Evolutionary conservation across 192 early-diverging fungal genomes (phyloP).

Genomic region (Dissophora globulifera): DNA sequence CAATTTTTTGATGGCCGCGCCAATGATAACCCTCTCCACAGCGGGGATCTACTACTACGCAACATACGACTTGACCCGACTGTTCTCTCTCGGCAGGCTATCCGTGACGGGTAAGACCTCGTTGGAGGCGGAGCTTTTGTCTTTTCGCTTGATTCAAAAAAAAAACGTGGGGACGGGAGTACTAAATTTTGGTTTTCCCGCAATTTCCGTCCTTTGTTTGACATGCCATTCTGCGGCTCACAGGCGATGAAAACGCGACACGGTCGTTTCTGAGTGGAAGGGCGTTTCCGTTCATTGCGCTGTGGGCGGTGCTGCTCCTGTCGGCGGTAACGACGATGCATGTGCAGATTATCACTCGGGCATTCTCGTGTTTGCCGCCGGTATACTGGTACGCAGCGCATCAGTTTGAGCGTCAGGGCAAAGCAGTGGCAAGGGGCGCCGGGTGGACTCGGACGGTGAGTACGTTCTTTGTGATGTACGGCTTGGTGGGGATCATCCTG

Average conservation of each 20-base stretch:
- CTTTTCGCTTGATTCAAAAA: no score
- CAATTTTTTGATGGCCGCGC: constrained; percentile 88
- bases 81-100: constrained; percentile 67
- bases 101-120: constrained; percentile 12
- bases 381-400: constrained; percentile 86
- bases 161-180: no score
- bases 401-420: constrained; percentile 46
- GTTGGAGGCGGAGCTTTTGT: no score
- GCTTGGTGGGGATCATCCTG: constrained; percentile 77
- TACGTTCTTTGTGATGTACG: constrained; percentile 81
- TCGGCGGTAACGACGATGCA: constrained; percentile 82
- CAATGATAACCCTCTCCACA: constrained; percentile 76
- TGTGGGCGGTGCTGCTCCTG: constrained; percentile 73
- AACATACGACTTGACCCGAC: constrained; percentile 59
- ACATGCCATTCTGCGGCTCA: no score
- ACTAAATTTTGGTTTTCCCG: no score
- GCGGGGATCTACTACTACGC: constrained; percentile 69
- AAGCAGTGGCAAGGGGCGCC: neutral
- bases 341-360: constrained; percentile 90
- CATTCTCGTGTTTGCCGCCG: constrained; percentile 82
- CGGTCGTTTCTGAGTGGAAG: constrained; percentile 29
- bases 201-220: no score
- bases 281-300: constrained; percentile 66
- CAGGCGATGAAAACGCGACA: no score
- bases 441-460: constrained; percentile 13